Percentiles rank a stretch among this genome's conserved stretches.
phyloP scores from a whole-genome alignment of 2,329 filamentous ascomycete genomes.

The Botryotinia globosa region DNA sequence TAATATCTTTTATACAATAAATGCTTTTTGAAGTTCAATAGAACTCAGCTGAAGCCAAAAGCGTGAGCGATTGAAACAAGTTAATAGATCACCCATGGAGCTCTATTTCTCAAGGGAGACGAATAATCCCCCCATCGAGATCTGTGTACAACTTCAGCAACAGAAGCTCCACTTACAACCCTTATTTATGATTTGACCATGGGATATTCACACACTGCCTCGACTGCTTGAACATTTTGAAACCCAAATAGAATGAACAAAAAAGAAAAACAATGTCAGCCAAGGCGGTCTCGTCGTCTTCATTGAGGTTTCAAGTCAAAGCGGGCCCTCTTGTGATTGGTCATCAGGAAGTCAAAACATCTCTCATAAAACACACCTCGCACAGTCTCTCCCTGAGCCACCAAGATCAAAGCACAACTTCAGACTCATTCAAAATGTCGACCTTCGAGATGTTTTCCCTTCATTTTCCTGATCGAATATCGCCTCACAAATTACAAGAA shows the following conservation, averaged over 20 bases:
- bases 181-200: neutral
- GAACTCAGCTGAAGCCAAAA: neutral
- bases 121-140: neutral
- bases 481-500: neutral
- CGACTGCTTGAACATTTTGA: neutral
- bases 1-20: no score
- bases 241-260: neutral
- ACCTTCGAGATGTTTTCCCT: slow-evolving; percentile 2
- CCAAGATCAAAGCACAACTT: slow-evolving; percentile 21
- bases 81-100: neutral
- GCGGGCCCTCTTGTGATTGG: slow-evolving; percentile 4
- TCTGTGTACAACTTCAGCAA: neutral
- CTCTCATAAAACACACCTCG: slow-evolving; percentile 19
- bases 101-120: neutral
- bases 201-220: neutral
- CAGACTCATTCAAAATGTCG: slow-evolving; percentile 7
- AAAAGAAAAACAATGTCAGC: neutral
- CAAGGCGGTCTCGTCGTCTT: neutral
- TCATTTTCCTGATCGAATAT: neutral
- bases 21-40: no score
- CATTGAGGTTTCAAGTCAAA: slow-evolving; percentile 13
- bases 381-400: slow-evolving; percentile 12
- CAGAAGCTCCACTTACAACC: neutral
- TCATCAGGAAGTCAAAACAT: slow-evolving; percentile 1
- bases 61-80: neutral